Evolutionary conservation across 2,329 filamentous ascomycete species (phyloP).

Genomic region (Penicillium sp.): DNA sequence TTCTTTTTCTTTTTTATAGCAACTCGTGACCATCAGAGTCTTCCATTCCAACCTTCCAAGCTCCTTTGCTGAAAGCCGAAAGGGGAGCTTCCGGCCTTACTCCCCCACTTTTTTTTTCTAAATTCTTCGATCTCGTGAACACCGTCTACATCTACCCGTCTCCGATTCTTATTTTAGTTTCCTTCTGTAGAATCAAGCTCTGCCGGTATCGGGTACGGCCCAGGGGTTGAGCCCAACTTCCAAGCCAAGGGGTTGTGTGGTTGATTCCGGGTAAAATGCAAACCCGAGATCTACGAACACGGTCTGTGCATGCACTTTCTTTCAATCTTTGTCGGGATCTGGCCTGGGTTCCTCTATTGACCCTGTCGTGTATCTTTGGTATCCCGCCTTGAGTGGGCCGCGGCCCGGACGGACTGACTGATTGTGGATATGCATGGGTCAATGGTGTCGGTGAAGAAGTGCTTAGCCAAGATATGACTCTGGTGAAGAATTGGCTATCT

Average conservation of each 20-base stretch:
- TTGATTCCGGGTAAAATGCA: background rate
- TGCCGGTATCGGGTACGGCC: too few relatives aligned
- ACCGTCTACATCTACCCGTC: background rate
- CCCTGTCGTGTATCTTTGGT: background rate
- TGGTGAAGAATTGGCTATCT: too few relatives aligned
- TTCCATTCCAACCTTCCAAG: constrained; percentile 5
- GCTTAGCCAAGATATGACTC: background rate
- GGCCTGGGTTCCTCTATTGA: background rate
- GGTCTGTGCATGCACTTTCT: background rate
- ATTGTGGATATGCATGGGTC: background rate
- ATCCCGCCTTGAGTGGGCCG: too few relatives aligned
- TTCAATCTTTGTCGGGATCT: background rate
- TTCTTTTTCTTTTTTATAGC: too few relatives aligned
- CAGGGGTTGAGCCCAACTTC: too few relatives aligned
- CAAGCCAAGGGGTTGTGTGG: too few relatives aligned
- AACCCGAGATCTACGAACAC: background rate
- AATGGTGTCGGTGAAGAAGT: background rate
- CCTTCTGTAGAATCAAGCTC: background rate
- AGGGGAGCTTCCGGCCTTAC: constrained; percentile 7
- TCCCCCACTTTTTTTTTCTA: constrained; percentile 4
- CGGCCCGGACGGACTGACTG: background rate
- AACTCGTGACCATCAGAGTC: constrained; percentile 8
- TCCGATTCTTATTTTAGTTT: too few relatives aligned
- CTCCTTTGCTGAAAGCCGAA: constrained; percentile 15
- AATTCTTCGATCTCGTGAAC: background rate